phyloP scores from a whole-genome alignment of 352 stramenopile species.

The Sclerospora graminicola region DNA sequence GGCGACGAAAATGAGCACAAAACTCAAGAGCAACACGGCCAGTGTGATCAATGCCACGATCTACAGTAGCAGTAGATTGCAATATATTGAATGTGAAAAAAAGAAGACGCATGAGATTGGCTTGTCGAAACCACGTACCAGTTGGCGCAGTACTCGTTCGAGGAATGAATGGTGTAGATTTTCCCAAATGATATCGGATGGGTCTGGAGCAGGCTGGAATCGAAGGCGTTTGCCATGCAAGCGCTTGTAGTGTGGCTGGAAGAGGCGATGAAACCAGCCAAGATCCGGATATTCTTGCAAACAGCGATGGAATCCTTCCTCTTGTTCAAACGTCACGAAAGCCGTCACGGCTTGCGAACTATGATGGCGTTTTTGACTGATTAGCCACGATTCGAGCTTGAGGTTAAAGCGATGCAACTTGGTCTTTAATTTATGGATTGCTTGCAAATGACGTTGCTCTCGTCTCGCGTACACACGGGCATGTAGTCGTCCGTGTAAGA shows the following conservation, averaged over 20 bases:
- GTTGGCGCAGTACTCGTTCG: constrained; percentile 48
- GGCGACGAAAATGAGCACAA: constrained; percentile 62
- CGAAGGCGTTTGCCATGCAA: constrained; percentile 61
- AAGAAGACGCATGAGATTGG: no score
- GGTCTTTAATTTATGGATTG: constrained; percentile 30
- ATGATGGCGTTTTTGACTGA: constrained; percentile 21
- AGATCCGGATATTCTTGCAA: constrained; percentile 68
- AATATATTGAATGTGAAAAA: background rate
- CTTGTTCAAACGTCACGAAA: constrained; percentile 80
- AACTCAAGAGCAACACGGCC: constrained; percentile 57
- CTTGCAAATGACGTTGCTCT: constrained; percentile 32
- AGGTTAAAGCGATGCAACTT: constrained; percentile 36
- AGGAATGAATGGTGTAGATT: constrained; percentile 63
- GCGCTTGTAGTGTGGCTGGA: constrained; percentile 52
- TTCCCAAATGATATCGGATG: constrained; percentile 81
- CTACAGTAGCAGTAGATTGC: constrained; percentile 10
- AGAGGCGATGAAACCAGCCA: constrained; percentile 58
- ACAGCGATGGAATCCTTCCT: constrained; percentile 71
- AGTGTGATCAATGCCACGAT: constrained; percentile 61
- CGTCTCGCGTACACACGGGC: constrained; percentile 28
- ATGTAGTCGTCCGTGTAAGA: constrained; percentile 37
- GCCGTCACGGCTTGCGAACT: constrained; percentile 53
- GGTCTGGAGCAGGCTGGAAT: constrained; percentile 59
- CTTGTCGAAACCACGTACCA: constrained; percentile 19
- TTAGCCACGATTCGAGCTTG: constrained; percentile 36